Evolutionary conservation across 352 stramenopile genomes (phyloP).

Genomic region (Phytophthora constricta): DNA sequence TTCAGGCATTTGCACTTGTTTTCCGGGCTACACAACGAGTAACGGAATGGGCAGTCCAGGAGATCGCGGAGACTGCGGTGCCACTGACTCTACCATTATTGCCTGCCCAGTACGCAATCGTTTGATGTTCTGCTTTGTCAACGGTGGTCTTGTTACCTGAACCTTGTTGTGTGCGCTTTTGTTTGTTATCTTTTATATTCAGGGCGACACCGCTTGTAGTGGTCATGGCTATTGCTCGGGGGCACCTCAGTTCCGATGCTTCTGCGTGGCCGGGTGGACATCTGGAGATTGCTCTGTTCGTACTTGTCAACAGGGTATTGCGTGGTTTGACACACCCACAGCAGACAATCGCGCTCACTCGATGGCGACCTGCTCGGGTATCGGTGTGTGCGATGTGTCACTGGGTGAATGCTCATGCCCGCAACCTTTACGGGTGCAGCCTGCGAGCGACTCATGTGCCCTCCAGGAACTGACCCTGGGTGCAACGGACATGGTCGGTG

Average conservation of each 20-base stretch:
- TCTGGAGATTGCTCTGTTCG: slow-evolving; percentile 77
- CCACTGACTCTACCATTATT: slow-evolving; percentile 54
- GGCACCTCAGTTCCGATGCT: slow-evolving; percentile 73
- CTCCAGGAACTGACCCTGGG: slow-evolving; percentile 46
- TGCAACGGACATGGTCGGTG: slow-evolving; percentile 77
- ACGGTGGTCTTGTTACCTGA: neutral
- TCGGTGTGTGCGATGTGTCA: slow-evolving; percentile 66
- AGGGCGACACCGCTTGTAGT: slow-evolving; percentile 71
- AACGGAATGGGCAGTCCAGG: slow-evolving; percentile 55
- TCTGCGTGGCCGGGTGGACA: slow-evolving; percentile 62
- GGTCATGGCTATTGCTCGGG: slow-evolving; percentile 79
- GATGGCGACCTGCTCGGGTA: slow-evolving; percentile 61
- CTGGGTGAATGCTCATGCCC: slow-evolving; percentile 76
- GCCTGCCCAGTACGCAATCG: slow-evolving; percentile 46
- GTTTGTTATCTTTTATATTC: neutral
- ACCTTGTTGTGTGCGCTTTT: neutral
- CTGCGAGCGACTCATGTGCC: slow-evolving; percentile 77
- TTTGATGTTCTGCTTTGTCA: neutral
- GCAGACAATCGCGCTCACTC: slow-evolving; percentile 62
- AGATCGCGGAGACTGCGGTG: slow-evolving; percentile 76
- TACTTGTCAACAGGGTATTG: slow-evolving; percentile 60
- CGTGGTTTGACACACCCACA: slow-evolving; percentile 76
- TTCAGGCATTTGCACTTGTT: slow-evolving; percentile 89
- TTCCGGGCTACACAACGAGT: slow-evolving; percentile 79
- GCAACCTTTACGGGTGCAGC: slow-evolving; percentile 66